Conservation (phyloP, 2,329 filamentous ascomycete species). For the Ambrosiella xylebori region DNA sequence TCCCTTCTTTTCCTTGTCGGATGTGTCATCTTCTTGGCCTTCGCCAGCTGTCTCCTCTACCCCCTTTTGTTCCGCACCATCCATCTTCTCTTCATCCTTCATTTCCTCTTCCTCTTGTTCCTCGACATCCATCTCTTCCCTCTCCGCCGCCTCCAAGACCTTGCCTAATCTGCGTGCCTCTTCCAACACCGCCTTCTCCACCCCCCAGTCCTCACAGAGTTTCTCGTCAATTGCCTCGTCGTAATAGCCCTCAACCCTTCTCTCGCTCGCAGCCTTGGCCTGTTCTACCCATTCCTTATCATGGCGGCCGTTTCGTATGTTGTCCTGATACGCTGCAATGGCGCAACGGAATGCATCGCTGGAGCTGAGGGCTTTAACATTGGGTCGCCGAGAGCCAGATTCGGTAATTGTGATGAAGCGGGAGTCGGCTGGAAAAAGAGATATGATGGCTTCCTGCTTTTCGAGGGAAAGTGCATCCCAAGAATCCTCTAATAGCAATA, state of each 20-base stretch:
- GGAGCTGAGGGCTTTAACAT: conserved; percentile 27
- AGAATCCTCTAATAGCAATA: conserved; percentile 5
- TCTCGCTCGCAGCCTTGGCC: conserved; percentile 34
- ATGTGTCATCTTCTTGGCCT: too few species aligned
- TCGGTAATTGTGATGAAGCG: conserved; percentile 22
- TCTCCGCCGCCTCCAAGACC: background rate
- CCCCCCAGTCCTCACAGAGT: conserved; percentile 31
- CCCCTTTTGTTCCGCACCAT: too few species aligned
- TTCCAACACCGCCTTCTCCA: background rate
- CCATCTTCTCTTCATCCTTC: too few species aligned
- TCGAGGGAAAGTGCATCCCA: conserved; percentile 6
- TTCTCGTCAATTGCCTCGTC: conserved; percentile 28
- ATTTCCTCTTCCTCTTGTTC: too few species aligned
- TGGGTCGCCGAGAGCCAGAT: conserved; percentile 23
- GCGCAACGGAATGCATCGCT: conserved; percentile 32
- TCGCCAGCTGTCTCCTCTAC: too few species aligned
- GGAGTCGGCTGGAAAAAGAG: conserved; percentile 5
- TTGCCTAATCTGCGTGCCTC: background rate
- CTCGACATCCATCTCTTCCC: background rate
- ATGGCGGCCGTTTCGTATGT: conserved; percentile 30
- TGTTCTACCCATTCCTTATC: conserved; percentile 35
- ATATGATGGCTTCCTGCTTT: background rate
- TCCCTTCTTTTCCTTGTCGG: too few species aligned
- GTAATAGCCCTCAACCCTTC: conserved; percentile 32
- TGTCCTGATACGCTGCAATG: conserved; percentile 28